These are phyloP conservation scores for Blastobotrys elegans DNA, from an alignment of 1,139 yeast species.

Conservation along the genomic window DNA sequence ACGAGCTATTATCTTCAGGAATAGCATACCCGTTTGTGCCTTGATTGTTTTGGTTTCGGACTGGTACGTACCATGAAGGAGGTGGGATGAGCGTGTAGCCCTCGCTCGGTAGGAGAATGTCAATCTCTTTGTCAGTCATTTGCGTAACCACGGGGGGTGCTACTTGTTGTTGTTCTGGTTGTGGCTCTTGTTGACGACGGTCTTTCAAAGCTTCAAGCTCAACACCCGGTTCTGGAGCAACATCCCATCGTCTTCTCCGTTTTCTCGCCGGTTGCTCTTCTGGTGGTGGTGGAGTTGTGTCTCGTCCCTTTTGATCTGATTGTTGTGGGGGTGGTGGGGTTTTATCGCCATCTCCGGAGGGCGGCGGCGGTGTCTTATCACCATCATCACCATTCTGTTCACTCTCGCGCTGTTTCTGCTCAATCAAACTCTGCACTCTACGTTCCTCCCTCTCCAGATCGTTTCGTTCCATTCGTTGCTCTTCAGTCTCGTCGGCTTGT, in stretches of 20 bases:
- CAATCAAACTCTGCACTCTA: conserved; percentile 27
- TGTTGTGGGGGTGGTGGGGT: conserved; percentile 29
- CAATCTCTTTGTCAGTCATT: conserved; percentile 44
- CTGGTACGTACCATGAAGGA: conserved; percentile 46
- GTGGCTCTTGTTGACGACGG: too few relatives aligned
- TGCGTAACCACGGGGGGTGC: conserved; percentile 6
- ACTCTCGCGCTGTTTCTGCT: conserved; percentile 19
- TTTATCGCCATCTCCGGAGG: conserved; percentile 18
- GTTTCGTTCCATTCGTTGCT: conserved; percentile 29
- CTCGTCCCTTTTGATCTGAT: too few relatives aligned
- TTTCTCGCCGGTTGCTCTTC: conserved; percentile 17
- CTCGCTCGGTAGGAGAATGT: conserved; percentile 47
- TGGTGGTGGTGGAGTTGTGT: conserved; percentile 24
- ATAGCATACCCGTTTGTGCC: conserved; percentile 33
- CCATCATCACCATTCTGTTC: conserved; percentile 15
- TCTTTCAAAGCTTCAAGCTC: not conserved
- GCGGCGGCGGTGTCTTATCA: conserved; percentile 19
- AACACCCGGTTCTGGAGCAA: conserved; percentile 29
- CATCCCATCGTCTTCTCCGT: conserved; percentile 36
- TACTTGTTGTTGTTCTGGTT: too few relatives aligned
- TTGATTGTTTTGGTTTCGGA: conserved; percentile 21
- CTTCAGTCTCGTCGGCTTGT: conserved; percentile 22
- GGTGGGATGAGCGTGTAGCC: conserved; percentile 48
- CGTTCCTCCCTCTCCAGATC: conserved; percentile 34
- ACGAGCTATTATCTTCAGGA: conserved; percentile 29